Evolutionary conservation across 257 asterid species (phyloP).

Genomic region (Jacaranda mimosifolia): DNA sequence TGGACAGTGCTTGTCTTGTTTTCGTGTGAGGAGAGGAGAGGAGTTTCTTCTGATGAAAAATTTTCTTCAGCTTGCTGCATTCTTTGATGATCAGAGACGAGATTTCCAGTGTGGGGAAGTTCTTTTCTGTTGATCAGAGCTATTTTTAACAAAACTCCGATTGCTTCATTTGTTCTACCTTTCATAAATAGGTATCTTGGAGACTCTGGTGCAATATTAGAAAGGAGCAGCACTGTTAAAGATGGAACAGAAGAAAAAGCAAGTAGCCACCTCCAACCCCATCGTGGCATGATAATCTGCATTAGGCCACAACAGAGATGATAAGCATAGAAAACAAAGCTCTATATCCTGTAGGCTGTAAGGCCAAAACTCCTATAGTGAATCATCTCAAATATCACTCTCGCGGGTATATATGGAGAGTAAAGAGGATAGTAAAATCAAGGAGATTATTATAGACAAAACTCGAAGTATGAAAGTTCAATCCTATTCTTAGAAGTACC

Average conservation of each 20-base stretch:
- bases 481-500: constrained; percentile 35
- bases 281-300: constrained; percentile 48
- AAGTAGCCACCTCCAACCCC: constrained; percentile 55
- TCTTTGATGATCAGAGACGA: constrained; percentile 29
- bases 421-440: too few relatives aligned
- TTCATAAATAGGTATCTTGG: constrained; percentile 45
- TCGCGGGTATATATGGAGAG: too few relatives aligned
- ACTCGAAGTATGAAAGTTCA: too few relatives aligned
- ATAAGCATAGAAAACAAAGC: too few relatives aligned
- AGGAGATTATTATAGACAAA: too few relatives aligned
- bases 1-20: neutral
- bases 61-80: constrained; percentile 28
- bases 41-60: neutral
- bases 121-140: constrained; percentile 36
- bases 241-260: constrained; percentile 45
- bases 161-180: constrained; percentile 40
- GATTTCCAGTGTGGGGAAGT: constrained; percentile 31
- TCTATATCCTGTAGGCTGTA: too few relatives aligned
- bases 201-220: constrained; percentile 40
- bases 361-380: too few relatives aligned
- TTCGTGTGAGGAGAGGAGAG: constrained; percentile 18
- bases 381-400: too few relatives aligned
- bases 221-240: constrained; percentile 30
- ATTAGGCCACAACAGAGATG: neutral
- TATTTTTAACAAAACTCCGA: constrained; percentile 32